Base-by-base conservation (phyloP, 805 yeast species). In the Priceomyces haplophilus region DNA sequence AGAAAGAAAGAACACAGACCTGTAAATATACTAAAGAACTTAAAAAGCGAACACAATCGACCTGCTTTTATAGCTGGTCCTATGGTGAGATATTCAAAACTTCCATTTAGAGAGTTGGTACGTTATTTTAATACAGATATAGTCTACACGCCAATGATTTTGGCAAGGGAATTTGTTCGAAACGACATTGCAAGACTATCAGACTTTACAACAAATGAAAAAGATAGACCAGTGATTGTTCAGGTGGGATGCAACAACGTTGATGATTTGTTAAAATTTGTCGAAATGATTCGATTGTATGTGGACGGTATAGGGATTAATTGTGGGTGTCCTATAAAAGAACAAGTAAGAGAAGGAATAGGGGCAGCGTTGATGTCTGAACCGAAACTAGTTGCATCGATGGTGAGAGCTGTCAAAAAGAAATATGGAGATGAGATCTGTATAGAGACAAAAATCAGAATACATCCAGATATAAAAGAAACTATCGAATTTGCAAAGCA, bases 261-360 rank as follows among this genome's bases (percentile, higher is more conserved):
- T 3, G 78, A 80, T 8, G 98, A 93, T 62, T 66, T 93, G 40
- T 59, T 86, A 18, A 75, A 91, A 46, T 88, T 91, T 57, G 88
- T 88, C 3, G 88, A 85, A 41, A 82, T 93, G 89, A 80, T 90
- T n/a, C 78, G 78, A 44, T 96, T 96, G 0, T 88, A 80, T 57
- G 90, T 87, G 37, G 97, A 91, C 64, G 99, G 95, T 0, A 81
- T 93, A 33, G 97, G 98, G 0, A 73, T 93, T 44, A 93, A 93
- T 69, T 93, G 98, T 64, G 99, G 99, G 0, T 93, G 99, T 65
- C 99, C 99, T 1, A 89, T 93, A 40, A 85, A 83, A 48, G 98
- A 91, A 50, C 98, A 93, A 61, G 86, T 88, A 11, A 73, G 96
- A 34, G 97, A 89, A 60, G 99, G 98, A 18, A 90, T 93, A 12